Conservation (phyloP, 2,329 filamentous ascomycete species). For the Aspergillus jensenii region DNA sequence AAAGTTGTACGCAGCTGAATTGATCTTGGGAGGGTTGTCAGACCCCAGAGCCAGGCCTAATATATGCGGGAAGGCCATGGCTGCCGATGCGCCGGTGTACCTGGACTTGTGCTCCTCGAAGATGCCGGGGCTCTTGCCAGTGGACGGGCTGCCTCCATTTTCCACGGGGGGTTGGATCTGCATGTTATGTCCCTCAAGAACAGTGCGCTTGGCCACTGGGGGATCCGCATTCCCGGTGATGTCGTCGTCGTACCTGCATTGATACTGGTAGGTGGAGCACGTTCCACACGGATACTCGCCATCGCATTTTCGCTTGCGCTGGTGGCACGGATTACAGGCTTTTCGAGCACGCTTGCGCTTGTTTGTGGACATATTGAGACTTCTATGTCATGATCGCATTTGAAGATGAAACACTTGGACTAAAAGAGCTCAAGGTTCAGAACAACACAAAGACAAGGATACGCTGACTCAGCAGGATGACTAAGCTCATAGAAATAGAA, state of each 20-base stretch:
- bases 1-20: constrained; percentile 32
- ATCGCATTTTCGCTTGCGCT: constrained; percentile 37
- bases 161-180: no score
- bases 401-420: no score
- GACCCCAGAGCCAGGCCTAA: constrained; percentile 27
- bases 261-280: constrained; percentile 30
- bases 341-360: constrained; percentile 32
- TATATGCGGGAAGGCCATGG: constrained; percentile 32
- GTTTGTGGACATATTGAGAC: background rate
- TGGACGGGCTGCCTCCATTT: background rate
- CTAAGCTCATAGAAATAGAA: no score
- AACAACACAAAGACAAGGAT: no score
- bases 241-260: constrained; percentile 25
- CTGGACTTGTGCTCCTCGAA: constrained; percentile 29
- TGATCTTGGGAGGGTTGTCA: constrained; percentile 24
- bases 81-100: constrained; percentile 29
- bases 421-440: no score
- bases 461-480: no score
- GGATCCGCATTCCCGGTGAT: background rate
- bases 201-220: constrained; percentile 12
- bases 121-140: constrained; percentile 24
- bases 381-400: no score
- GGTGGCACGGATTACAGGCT: constrained; percentile 32
- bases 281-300: constrained; percentile 28
- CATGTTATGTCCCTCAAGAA: no score